These are phyloP conservation scores for Berkeleyomyces rouxiae DNA, from an alignment of 2,329 filamentous ascomycete species.

Conservation along the genomic window DNA sequence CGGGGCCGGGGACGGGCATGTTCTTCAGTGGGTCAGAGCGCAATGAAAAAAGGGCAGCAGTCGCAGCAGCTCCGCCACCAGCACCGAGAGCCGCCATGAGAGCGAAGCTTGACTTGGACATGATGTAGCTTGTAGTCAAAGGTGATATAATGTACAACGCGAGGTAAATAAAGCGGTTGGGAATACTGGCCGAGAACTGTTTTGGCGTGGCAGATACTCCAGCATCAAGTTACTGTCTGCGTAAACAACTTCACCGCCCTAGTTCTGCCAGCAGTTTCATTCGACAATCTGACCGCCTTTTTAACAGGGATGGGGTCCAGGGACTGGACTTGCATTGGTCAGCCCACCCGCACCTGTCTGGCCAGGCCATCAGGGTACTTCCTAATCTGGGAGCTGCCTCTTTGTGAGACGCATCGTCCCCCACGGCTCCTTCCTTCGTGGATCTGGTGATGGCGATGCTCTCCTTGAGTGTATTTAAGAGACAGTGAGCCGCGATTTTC, in stretches of 20 bases:
- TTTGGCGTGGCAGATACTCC: neutral
- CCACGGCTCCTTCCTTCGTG: neutral
- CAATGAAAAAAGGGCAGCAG: slow-evolving; percentile 48
- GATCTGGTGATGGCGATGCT: neutral
- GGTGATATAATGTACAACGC: neutral
- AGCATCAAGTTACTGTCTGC: neutral
- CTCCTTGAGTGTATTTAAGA: neutral
- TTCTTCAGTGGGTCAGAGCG: slow-evolving; percentile 23
- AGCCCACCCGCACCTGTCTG: neutral
- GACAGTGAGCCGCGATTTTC: neutral
- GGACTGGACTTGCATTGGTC: neutral
- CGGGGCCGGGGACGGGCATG: slow-evolving; percentile 19
- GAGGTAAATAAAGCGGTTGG: neutral
- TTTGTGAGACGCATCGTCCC: neutral
- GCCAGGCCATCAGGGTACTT: slow-evolving; percentile 3
- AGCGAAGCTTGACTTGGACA: slow-evolving; percentile 66
- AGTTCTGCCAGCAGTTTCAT: neutral
- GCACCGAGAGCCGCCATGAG: slow-evolving; percentile 62
- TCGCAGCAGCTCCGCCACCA: slow-evolving; percentile 58
- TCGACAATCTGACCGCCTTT: neutral
- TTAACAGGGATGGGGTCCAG: neutral
- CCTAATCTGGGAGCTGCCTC: neutral
- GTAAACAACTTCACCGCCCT: neutral
- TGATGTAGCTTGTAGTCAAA: slow-evolving; percentile 23
- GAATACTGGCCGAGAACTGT: neutral